Base-by-base conservation (phyloP, 164 flowering plant species). In the grape (Vitis vinifera) region DNA sequence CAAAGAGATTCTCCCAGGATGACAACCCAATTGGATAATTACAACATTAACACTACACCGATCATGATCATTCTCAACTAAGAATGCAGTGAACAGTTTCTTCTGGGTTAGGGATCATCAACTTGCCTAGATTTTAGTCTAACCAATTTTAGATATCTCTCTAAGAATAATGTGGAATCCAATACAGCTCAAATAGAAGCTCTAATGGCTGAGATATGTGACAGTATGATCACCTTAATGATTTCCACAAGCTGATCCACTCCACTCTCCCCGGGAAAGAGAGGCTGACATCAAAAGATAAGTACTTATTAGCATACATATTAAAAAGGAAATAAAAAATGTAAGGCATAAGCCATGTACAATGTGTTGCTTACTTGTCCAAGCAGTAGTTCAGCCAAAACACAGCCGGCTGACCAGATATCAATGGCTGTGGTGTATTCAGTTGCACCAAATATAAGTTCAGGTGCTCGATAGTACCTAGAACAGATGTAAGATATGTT, bases 371-470 rank as follows among this genome's bases (percentile, higher is more conserved):
- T 52, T 57, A 87, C 89, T 81, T 84, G 87, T 66, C 89, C 88
- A 66, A 85, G 82, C 19, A 84, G 73, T 48, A 87, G 76, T 72
- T 89, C 93, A 62, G 93, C 93, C 64, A 87, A 57, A 44, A 88
- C 90, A 71, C 93, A 88, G 11, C 91, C 93, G 15, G 81, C 93
- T 58, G 90, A 88, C 93, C 93, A 89, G n/a, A 87, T 86, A 75
- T 89, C 91, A 73, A 88, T 88, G 8, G 89, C 85, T 16, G 86
- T 75, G 37, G 89, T 83, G 79, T 88, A 88, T 29, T 86, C 87
- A 7, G 91, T 87, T 3, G 89, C 89, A 50, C 91, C 91, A 77
- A 87, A 87, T 74, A 87, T 87, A 37, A 88, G 88, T 64, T 88
- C 91, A 51, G 89, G 91, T 17, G 91, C 91, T 50, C 91, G 77